Evolutionary conservation across 768 basidiomycete species (phyloP).

Genomic region (Russula virescens): DNA sequence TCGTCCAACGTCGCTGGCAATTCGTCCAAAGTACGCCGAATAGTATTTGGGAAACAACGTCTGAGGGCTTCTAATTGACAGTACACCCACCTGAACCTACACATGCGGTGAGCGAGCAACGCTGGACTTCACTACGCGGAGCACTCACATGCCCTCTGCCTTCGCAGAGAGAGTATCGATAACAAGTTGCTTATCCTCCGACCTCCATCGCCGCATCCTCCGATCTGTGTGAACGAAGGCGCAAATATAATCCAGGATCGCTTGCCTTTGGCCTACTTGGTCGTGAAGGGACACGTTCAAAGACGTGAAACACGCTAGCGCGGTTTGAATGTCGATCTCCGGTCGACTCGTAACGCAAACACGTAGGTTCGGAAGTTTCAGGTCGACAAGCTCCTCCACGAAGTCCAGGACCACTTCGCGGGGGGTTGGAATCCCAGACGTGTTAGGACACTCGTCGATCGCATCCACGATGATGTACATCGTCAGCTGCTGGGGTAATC

Average conservation of each 20-base stretch:
- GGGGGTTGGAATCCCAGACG: not conserved
- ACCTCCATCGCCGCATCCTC: slow-evolving; percentile 7
- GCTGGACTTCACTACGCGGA: not conserved
- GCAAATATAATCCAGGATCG: slow-evolving; percentile 1
- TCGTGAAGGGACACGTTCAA: slow-evolving; percentile 2
- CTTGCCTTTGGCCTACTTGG: not conserved
- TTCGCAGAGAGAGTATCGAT: not conserved
- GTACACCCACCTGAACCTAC: slow-evolving; percentile 10
- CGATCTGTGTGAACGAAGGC: not conserved
- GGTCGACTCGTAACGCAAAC: slow-evolving; percentile 8
- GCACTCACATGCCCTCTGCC: slow-evolving; percentile 15
- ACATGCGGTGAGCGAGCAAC: not conserved
- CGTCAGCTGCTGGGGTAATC: not conserved
- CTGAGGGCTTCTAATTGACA: slow-evolving; percentile 9
- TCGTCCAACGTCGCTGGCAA: slow-evolving; percentile 6
- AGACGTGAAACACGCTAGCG: not conserved
- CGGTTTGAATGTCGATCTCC: not conserved
- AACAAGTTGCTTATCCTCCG: not conserved
- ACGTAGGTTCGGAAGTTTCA: not conserved
- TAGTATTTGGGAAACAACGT: not conserved
- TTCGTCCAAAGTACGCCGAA: not conserved
- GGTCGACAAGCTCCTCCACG: not conserved
- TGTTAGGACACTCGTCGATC: slow-evolving; percentile 12
- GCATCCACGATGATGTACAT: slow-evolving; percentile 11
- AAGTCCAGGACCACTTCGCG: slow-evolving; percentile 4